Conservation (phyloP, 768 basidiomycete genomes). For the Agrocybe chaxingu region DNA sequence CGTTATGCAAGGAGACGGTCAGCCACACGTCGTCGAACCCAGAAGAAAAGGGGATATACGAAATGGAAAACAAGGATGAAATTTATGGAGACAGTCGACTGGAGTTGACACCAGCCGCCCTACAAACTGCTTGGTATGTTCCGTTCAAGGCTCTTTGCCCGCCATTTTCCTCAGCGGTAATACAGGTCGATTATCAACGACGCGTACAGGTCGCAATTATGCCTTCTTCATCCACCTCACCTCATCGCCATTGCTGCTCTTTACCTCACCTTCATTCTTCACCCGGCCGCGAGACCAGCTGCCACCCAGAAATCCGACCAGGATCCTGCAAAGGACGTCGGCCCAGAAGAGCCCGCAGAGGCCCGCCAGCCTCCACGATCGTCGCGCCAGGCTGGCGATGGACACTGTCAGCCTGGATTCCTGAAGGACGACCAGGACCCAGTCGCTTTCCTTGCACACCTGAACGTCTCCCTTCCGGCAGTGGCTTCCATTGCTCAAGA, state of each 20-base stretch:
- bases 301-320: constrained; percentile 6
- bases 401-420: constrained; percentile 23
- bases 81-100: constrained; percentile 73
- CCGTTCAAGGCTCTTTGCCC: background rate
- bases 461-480: constrained; percentile 82
- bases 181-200: constrained; percentile 95
- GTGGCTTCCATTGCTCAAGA: constrained; percentile 87
- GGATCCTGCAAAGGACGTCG: constrained; percentile 4
- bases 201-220: constrained; percentile 89
- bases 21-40: constrained; percentile 27
- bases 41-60: constrained; percentile 56
- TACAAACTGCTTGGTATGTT: constrained; percentile 87
- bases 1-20: constrained; percentile 59
- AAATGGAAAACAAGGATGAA: constrained; percentile 43
- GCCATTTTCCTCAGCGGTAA: constrained; percentile 47
- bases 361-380: constrained; percentile 35
- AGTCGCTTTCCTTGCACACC: constrained; percentile 76
- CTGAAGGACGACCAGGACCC: constrained; percentile 58
- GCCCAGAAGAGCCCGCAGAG: constrained; percentile 15
- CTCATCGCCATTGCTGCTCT: constrained; percentile 90
- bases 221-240: constrained; percentile 93
- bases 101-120: constrained; percentile 67
- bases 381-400: constrained; percentile 24
- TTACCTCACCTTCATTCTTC: constrained; percentile 81
- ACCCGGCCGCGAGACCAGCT: constrained; percentile 48